Base-by-base conservation (phyloP, 352 stramenopile species). In the Pythium utonaiense region DNA sequence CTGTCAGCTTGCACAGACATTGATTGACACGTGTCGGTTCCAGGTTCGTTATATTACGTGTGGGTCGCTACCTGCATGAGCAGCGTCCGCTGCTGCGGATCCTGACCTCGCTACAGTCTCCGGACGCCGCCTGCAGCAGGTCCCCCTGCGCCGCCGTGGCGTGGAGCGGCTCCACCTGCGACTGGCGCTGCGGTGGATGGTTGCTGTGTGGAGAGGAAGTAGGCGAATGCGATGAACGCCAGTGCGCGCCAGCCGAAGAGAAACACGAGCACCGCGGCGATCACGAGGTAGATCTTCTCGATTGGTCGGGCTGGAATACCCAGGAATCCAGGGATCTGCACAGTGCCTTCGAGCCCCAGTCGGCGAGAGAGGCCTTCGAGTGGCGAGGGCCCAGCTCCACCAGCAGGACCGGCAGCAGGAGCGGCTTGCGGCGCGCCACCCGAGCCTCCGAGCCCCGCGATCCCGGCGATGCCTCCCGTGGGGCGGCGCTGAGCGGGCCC, bases 191-290 rank as follows among this genome's bases (percentile, higher is more conserved):
- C 64, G 75, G 62, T 76, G 53, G 61, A 48, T 12, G 67, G 71
- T 50, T 76, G 73, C 67, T 91, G 73, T 16, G 70, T 68, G 8
- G 78, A 83, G 16, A 91, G 50, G 53, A 88, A 84, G 66, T 78
- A 85, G 10, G 69, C 77, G 57, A 93, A 83, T 16, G 67, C 78
- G 13, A 89, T 48, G 66, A 92, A 87, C 41, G 78, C 77, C 41
- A 93, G 70, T 49, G 84, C 84, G 28, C 80, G 74, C 81, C 82
- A 91, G 50, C 84, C 84, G 28, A 91, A 88, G 48, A 93, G 41
- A 6, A 68, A 42, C 28, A 77, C 70, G 22, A 89, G 68, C 31
- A 93, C 36, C 24, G 74, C 80, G 6, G 68, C 72, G 31, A 93
- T 50, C 14, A 66, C 73, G 58, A 93, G 42, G 54, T 91, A 67